Evolutionary conservation across 2,329 filamentous ascomycete genomes (phyloP), one percentile per base, ranked within the genome.

Genomic region (Neophaeococcomyces mojaviensis): DNA sequence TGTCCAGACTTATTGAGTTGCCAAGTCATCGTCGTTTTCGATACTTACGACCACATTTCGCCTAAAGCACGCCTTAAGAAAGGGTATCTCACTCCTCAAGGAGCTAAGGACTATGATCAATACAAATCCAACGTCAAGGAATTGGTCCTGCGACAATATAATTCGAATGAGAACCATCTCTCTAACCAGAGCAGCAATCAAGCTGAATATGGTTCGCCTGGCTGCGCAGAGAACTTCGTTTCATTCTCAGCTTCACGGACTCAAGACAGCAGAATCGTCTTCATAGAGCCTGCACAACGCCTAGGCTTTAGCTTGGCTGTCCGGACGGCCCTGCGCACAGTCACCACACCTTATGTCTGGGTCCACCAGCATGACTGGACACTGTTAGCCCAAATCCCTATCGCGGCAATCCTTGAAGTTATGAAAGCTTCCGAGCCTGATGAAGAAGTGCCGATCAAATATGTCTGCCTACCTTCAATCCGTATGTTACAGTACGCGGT

Each of bases 311-410:
- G 36, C 18, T 18, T 47, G 9, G 33, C 36, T 24, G 44, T 47
- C 13, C 30, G 32, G 19, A 3, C 36, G 16, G 44, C 44, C 9
- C 19, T 47, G n/a, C 28, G 28, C 15, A 26, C 24, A 22, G 38
- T 38, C 12, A 41, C 16, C 10, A 47, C 44, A 30, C 44, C 44
- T 15, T 47, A 24, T n/a, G 36, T 47, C 3, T 22, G 32, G 36
- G 37, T 47, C 3, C 44, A 40, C 3, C 44, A 47, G 18, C 44
- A 47, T 18, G 44, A 47, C 19, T 47, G 44, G 44, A 39, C 24
- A 6, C 39, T 47, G n/a, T 24, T 22, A 16, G 19, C 35, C 16
- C 15, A 26, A 13, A 30, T 39, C 6, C 44, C 44, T 3, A 22
- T 47, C 12, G 9, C n/a, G 9, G n/a, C 20, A 12, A 5, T 47